Conservation (phyloP, 805 yeast genomes). For the Scheffersomyces stipitis region DNA sequence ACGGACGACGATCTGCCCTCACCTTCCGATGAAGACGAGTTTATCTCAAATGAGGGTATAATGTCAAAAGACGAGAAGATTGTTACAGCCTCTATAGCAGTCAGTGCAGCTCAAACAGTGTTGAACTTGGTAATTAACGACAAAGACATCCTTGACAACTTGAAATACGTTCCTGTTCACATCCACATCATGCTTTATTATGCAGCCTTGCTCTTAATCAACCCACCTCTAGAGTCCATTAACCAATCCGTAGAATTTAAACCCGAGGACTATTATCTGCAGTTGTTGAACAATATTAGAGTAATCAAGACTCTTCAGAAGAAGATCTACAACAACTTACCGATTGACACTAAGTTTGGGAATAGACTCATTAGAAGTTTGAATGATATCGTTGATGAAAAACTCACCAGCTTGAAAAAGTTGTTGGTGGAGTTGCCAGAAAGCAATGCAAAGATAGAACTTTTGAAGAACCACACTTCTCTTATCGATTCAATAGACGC, state of each 20-base stretch:
- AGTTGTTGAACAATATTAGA: conserved; percentile 37
- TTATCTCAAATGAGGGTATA: conserved; percentile 31
- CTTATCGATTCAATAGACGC: conserved; percentile 11
- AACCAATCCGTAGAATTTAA: conserved; percentile 22
- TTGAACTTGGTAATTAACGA: conserved; percentile 59
- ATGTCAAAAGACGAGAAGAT: conserved; percentile 33
- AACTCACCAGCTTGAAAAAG: conserved; percentile 14
- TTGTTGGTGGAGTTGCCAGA: conserved; percentile 21
- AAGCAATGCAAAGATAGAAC: conserved; percentile 14
- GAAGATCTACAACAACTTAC: conserved; percentile 44
- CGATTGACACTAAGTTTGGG: conserved; percentile 55
- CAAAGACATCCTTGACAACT: conserved; percentile 53
- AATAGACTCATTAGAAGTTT: conserved; percentile 36
- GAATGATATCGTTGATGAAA: conserved; percentile 32
- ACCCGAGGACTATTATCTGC: conserved; percentile 21
- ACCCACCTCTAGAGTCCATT: conserved; percentile 40
- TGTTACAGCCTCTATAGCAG: conserved; percentile 49
- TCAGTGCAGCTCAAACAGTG: conserved; percentile 63
- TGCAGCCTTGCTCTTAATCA: conserved; percentile 57
- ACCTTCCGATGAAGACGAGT: conserved; percentile 27
- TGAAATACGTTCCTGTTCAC: conserved; percentile 69
- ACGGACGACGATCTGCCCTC: conserved; percentile 11
- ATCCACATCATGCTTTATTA: conserved; percentile 70
- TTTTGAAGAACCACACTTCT: conserved; percentile 12
- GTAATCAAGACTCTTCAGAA: conserved; percentile 45